Evolutionary conservation across 768 basidiomycete genomes (phyloP), one percentile per base, ranked within the genome.

Genomic region (Boletus eberwhitei): DNA sequence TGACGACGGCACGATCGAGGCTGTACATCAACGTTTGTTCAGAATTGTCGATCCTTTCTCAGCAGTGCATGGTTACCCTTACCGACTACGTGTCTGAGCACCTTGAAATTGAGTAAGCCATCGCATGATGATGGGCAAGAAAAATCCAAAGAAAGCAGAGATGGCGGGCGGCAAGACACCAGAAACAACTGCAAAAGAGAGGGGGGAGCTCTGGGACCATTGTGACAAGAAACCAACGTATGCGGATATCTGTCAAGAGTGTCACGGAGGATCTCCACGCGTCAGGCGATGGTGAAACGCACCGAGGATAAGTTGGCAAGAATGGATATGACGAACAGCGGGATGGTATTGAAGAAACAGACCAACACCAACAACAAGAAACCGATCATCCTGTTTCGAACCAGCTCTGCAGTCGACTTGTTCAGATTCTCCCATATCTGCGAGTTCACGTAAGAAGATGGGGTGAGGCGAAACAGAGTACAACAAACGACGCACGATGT

Each of bases 311-410:
- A 78, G 74, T 99, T 98, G 61, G 97, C 93, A 48, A 97, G 76
- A 58, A 93, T 75, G 13, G 96, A 95, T 59, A 98, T 93, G 59
- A 91, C 75, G 66, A 95, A 82, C 17, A 99, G 75, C 19, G 97
- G 97, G 11, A 96, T 76, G 35, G 94, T 98, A 76, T 99, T 95
- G 77, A 98, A 83, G 76, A 93, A 94, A 71, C 93, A 95, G 45
- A 98, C 84, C 31, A 84, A 63, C 21, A 79, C 75, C 50, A 99
- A 80, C 71, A 88, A 80, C 36, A 88, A 55, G 72, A 91, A 90
- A n/a, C 97, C 96, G 24, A 88, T 72, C 32, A 78, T 72, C 63
- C 79, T 81, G 71, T 89, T 88, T 37, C 85, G 79, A 24, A 81
- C 71, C 22, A 91, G 67, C 59, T 90, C 86, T 8, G 72, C 79